Percentiles rank a stretch among this genome's conserved stretches.
Conservation (phyloP, 306 rosid species). For the Prunus mongolica region DNA sequence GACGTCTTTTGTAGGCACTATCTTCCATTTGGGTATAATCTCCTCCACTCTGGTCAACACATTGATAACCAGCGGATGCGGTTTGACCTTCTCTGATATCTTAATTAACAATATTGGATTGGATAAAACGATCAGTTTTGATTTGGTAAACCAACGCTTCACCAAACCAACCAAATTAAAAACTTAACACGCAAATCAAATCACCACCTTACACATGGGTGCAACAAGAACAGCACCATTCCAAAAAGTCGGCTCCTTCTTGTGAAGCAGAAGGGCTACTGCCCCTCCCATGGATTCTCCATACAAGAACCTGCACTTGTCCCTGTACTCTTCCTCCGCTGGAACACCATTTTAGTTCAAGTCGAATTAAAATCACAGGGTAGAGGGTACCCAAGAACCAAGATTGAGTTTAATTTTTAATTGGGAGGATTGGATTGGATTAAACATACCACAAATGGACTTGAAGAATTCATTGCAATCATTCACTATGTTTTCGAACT, state of each 20-base stretch:
- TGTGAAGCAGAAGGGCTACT: constrained; percentile 65
- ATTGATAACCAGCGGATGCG: constrained; percentile 60
- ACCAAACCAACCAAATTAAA: neutral
- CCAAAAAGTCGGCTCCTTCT: constrained; percentile 64
- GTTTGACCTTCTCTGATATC: constrained; percentile 85
- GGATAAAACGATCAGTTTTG: neutral
- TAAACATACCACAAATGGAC: constrained; percentile 51
- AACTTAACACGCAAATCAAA: neutral
- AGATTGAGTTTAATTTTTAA: too few species aligned
- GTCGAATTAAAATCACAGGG: too few species aligned
- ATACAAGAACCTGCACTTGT: constrained; percentile 62
- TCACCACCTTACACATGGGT: constrained; percentile 88
- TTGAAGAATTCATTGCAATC: constrained; percentile 61
- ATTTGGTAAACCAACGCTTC: constrained; percentile 2
- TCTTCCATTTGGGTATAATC: constrained; percentile 80
- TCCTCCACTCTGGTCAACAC: constrained; percentile 55
- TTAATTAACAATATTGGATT: neutral
- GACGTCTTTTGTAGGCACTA: constrained; percentile 76
- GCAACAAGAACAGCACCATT: constrained; percentile 86
- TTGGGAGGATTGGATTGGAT: neutral
- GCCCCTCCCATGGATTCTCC: constrained; percentile 99
- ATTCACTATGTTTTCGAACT: constrained; percentile 56
- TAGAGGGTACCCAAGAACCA: too few species aligned
- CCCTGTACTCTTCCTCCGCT: constrained; percentile 51
- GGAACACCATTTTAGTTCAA: neutral